Evolutionary conservation across 1,284 basidiomycete genomes (phyloP).

Genomic region (Rhodofomes roseus): DNA sequence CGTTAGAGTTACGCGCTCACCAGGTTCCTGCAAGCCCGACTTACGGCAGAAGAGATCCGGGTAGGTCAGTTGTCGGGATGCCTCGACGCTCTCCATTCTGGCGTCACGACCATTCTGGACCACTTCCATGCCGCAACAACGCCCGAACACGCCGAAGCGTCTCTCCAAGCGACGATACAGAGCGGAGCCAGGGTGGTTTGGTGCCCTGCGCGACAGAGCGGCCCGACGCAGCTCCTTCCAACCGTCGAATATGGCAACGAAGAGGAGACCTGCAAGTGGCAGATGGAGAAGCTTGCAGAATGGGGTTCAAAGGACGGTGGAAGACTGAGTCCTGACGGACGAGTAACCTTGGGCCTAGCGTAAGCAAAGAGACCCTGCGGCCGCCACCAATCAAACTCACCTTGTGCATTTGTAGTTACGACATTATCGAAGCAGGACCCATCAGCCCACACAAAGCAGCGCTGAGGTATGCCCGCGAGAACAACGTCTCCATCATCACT

Average conservation of each 20-base stretch:
- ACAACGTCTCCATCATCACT: constrained; percentile 23
- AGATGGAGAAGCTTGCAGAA: constrained; percentile 25
- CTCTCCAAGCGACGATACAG: constrained; percentile 24
- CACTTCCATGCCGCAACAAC: constrained; percentile 30
- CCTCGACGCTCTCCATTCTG: constrained; percentile 30
- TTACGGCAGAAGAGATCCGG: constrained; percentile 28
- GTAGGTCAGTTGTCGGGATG: constrained; percentile 31
- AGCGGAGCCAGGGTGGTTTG: constrained; percentile 30
- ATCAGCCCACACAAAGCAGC: constrained; percentile 19
- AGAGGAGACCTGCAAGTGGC: constrained; percentile 24
- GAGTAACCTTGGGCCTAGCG: constrained; percentile 33
- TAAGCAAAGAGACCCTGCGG: constrained; percentile 11
- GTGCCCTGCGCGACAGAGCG: constrained; percentile 26
- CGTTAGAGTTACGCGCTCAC: neutral
- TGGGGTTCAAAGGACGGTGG: constrained; percentile 25
- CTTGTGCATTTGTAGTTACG: constrained; percentile 16
- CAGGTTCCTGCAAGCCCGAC: constrained; percentile 22
- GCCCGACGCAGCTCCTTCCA: constrained; percentile 23
- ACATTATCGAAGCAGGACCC: constrained; percentile 16
- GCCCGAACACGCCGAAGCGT: constrained; percentile 27
- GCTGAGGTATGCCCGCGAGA: constrained; percentile 21
- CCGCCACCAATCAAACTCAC: neutral
- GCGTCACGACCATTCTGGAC: constrained; percentile 31
- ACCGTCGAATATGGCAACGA: constrained; percentile 24
- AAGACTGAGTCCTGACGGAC: constrained; percentile 25